Percentiles rank a stretch among this genome's conserved stretches.
phyloP scores from a whole-genome alignment of 2,329 filamentous ascomycete species.

The Aspergillus sp. region DNA sequence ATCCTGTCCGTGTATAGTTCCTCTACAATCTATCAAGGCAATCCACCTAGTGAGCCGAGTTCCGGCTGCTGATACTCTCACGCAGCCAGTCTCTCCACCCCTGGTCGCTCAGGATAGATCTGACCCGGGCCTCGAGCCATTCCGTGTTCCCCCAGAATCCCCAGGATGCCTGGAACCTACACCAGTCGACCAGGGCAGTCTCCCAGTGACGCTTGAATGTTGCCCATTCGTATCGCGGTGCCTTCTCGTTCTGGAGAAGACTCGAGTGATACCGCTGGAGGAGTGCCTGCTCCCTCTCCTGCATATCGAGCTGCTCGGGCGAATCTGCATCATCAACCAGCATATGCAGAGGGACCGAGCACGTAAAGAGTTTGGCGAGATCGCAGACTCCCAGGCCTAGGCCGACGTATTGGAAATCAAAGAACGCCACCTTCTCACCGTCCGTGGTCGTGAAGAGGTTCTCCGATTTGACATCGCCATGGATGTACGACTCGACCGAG shows the following conservation, averaged over 20 bases:
- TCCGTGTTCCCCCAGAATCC: constrained; percentile 62
- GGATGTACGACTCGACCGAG: constrained; percentile 58
- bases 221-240: constrained; percentile 53
- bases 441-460: constrained; percentile 60
- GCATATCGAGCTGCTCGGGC: constrained; percentile 49
- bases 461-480: constrained; percentile 69
- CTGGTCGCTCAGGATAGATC: constrained; percentile 49
- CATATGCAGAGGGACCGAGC: constrained; percentile 59
- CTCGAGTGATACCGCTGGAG: constrained; percentile 48
- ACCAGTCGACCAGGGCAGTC: constrained; percentile 66
- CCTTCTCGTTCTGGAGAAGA: constrained; percentile 10
- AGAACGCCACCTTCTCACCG: constrained; percentile 60
- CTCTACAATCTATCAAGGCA: too few species aligned
- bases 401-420: constrained; percentile 69
- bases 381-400: constrained; percentile 65
- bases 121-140: constrained; percentile 57
- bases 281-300: constrained; percentile 51
- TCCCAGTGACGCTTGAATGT: constrained; percentile 63
- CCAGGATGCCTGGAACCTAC: constrained; percentile 61
- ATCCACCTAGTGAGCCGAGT: background rate
- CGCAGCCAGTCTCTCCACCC: constrained; percentile 50
- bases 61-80: constrained; percentile 14
- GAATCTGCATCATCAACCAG: constrained; percentile 40
- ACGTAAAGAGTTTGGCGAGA: constrained; percentile 66
- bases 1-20: too few species aligned